Conservation (phyloP, 164 flowering plant genomes). For the Akebia trifoliata region DNA sequence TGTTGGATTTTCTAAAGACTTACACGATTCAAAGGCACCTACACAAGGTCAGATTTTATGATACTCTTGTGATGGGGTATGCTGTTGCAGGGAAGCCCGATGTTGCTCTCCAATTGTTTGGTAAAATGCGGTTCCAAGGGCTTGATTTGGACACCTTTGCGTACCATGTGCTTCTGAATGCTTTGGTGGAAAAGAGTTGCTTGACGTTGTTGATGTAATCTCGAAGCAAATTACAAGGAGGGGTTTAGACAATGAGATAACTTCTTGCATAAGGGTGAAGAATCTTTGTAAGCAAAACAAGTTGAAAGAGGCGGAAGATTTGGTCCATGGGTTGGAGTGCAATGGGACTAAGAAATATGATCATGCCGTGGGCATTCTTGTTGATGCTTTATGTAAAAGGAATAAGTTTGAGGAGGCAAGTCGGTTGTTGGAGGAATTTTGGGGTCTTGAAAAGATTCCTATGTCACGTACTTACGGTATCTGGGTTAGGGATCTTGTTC, state of each 20-base stretch:
- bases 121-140: constrained; percentile 71
- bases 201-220: constrained; percentile 44
- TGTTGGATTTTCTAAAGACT: constrained; percentile 46
- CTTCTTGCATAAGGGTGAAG: constrained; percentile 51
- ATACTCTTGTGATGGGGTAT: constrained; percentile 70
- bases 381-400: constrained; percentile 48
- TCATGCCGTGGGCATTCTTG: constrained; percentile 27
- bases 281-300: constrained; percentile 41
- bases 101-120: constrained; percentile 67
- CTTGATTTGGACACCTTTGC: constrained; percentile 50
- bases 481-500: constrained; percentile 50
- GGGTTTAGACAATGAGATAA: constrained; percentile 42
- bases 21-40: constrained; percentile 10
- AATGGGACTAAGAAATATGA: constrained; percentile 18
- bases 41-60: constrained; percentile 33
- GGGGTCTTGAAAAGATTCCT: constrained; percentile 18
- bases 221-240: constrained; percentile 44
- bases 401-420: constrained; percentile 37
- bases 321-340: constrained; percentile 28
- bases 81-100: constrained; percentile 64
- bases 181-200: constrained; percentile 52
- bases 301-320: constrained; percentile 42
- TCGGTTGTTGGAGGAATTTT: constrained; percentile 43
- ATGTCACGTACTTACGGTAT: constrained; percentile 42
- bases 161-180: constrained; percentile 73